Evolutionary conservation across 257 asterid species (phyloP).

Genomic region (Solanum sejunctum): DNA sequence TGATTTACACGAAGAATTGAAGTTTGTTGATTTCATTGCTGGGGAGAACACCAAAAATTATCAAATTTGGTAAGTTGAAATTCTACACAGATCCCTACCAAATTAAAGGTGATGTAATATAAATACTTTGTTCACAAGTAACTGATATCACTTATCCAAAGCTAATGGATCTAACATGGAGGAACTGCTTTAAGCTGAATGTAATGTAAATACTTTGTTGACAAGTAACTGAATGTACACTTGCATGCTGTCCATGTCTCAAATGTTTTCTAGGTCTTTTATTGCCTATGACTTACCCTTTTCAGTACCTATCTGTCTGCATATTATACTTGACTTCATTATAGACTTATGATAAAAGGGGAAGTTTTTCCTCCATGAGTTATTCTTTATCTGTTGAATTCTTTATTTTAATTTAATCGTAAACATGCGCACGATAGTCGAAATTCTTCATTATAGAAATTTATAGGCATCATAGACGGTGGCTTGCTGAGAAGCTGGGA

Average conservation of each 20-base stretch:
- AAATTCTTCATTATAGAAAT: not conserved
- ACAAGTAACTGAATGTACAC: not conserved
- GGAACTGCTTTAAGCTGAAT: not conserved
- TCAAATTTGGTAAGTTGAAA: slow-evolving; percentile 60
- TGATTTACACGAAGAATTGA: slow-evolving; percentile 58
- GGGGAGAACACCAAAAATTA: slow-evolving; percentile 69
- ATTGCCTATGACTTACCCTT: not conserved
- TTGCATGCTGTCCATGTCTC: not conserved
- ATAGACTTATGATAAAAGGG: not conserved
- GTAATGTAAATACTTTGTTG: no score
- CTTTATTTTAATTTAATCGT: not conserved
- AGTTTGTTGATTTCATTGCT: slow-evolving; percentile 45
- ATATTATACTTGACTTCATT: not conserved
- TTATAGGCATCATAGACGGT: slow-evolving; percentile 92
- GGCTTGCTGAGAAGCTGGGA: slow-evolving; percentile 94
- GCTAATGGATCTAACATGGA: not conserved
- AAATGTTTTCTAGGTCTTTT: not conserved
- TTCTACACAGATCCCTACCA: not conserved
- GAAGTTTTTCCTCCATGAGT: not conserved
- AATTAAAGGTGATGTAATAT: not conserved
- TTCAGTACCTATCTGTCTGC: not conserved
- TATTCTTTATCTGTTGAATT: not conserved
- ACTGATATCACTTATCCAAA: not conserved
- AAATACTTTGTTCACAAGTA: not conserved
- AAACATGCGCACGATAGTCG: not conserved